Evolutionary conservation across 2,329 filamentous ascomycete genomes (phyloP).

Genomic region (Cryphonectria carpinicola): DNA sequence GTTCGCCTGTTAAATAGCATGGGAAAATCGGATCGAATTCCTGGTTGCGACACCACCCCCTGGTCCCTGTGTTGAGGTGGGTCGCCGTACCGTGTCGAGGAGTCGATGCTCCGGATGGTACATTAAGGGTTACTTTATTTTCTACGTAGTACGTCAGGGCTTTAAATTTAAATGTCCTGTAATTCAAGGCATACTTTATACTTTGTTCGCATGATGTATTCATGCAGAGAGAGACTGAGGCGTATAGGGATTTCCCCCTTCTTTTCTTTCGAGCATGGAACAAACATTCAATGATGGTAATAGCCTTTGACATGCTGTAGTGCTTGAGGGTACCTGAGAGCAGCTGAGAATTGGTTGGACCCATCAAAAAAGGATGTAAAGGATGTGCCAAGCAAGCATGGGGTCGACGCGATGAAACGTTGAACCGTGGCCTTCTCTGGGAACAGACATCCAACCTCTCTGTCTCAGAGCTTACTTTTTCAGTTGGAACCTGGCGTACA

Average conservation of each 20-base stretch:
- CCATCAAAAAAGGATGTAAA: neutral
- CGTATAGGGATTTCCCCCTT: neutral
- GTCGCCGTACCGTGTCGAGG: neutral
- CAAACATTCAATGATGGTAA: neutral
- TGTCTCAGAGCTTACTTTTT: neutral
- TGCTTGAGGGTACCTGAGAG: neutral
- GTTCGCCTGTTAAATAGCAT: neutral
- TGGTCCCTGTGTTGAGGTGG: neutral
- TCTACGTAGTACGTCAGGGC: neutral
- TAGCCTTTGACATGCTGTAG: neutral
- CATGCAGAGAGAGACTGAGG: neutral
- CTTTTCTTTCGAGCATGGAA: neutral
- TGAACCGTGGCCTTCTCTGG: neutral
- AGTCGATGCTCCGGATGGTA: neutral
- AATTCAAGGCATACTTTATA: neutral
- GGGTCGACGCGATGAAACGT: slow-evolving; percentile 5
- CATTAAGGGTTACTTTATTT: neutral
- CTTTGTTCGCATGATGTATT: neutral
- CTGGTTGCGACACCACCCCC: neutral
- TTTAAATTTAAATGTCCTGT: neutral
- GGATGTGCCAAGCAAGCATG: slow-evolving; percentile 1
- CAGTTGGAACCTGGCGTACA: neutral
- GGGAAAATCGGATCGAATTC: neutral
- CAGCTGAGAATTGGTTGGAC: neutral
- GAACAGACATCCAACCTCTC: neutral